Evolutionary conservation across 176 grass and related monocot genomes (phyloP).

Genomic region (Olyra latifolia): DNA sequence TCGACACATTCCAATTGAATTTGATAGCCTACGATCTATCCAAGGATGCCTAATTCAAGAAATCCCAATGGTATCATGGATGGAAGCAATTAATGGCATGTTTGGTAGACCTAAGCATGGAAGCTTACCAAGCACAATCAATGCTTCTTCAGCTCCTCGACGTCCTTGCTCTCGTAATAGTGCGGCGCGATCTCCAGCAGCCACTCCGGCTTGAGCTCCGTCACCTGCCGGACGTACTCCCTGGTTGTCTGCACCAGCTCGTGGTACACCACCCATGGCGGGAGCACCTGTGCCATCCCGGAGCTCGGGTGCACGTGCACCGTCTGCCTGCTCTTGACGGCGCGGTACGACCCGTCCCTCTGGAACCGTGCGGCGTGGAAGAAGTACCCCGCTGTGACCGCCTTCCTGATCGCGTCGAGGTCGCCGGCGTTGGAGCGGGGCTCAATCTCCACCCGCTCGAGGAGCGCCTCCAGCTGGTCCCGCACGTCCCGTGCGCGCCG

Average conservation of each 20-base stretch:
- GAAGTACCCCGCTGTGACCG: conserved; percentile 50
- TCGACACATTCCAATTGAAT: too few relatives aligned
- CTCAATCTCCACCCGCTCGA: conserved; percentile 59
- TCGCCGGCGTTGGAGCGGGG: conserved; percentile 31
- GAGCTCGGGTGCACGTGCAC: conserved; percentile 56
- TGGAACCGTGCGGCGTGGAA: conserved; percentile 39
- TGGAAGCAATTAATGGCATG: too few relatives aligned
- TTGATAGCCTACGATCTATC: too few relatives aligned
- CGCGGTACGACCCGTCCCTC: conserved; percentile 44
- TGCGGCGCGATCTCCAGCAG: conserved; percentile 59
- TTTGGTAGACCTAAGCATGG: too few relatives aligned
- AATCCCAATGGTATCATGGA: too few relatives aligned
- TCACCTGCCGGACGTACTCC: conserved; percentile 57
- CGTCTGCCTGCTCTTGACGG: conserved; percentile 43
- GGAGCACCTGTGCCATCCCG: conserved; percentile 32
- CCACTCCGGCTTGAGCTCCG: conserved; percentile 63
- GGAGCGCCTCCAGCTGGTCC: conserved; percentile 55
- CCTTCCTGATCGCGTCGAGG: conserved; percentile 41
- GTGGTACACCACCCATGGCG: conserved; percentile 55
- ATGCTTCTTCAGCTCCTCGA: conserved; percentile 16
- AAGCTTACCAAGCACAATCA: too few relatives aligned
- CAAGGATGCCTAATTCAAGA: too few relatives aligned
- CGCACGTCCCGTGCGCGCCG: conserved; percentile 48
- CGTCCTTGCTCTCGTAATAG: conserved; percentile 42
- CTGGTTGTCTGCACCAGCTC: conserved; percentile 59